Conservation (phyloP, 2,329 filamentous ascomycete genomes). For the Pyrenochaeta sp. region DNA sequence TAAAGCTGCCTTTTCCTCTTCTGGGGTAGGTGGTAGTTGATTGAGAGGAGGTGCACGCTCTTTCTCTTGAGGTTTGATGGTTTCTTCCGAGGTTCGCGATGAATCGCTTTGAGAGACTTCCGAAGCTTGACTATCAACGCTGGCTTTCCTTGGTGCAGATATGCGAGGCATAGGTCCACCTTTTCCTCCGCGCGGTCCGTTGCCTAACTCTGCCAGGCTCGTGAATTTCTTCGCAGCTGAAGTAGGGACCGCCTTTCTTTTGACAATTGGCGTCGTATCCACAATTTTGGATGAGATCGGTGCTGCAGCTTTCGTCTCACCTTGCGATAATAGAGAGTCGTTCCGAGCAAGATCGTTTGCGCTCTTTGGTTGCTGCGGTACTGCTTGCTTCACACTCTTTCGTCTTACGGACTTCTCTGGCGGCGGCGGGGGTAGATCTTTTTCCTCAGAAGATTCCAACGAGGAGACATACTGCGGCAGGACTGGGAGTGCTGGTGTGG, state of each 20-base stretch:
- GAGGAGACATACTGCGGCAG: constrained; percentile 18
- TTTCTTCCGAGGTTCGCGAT: background rate
- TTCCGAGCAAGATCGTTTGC: constrained; percentile 30
- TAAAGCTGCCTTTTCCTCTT: constrained; percentile 26
- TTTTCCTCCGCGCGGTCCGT: constrained; percentile 41
- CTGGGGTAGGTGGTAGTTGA: constrained; percentile 43
- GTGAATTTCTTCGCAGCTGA: constrained; percentile 34
- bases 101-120: constrained; percentile 8
- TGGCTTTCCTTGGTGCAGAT: constrained; percentile 27
- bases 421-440: constrained; percentile 46
- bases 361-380: constrained; percentile 30
- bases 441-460: constrained; percentile 24
- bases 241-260: constrained; percentile 37
- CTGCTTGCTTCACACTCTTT: constrained; percentile 16
- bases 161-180: constrained; percentile 31
- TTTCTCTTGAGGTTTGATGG: constrained; percentile 9
- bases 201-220: constrained; percentile 38
- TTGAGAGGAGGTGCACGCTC: constrained; percentile 11
- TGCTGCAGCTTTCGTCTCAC: constrained; percentile 9
- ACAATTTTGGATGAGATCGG: constrained; percentile 5
- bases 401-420: constrained; percentile 44
- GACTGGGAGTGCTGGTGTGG: constrained; percentile 28
- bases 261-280: constrained; percentile 23
- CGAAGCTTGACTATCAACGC: constrained; percentile 12
- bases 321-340: constrained; percentile 40